Conservation (phyloP, 257 asterid genomes). For the Fraxinus cuspidata region DNA sequence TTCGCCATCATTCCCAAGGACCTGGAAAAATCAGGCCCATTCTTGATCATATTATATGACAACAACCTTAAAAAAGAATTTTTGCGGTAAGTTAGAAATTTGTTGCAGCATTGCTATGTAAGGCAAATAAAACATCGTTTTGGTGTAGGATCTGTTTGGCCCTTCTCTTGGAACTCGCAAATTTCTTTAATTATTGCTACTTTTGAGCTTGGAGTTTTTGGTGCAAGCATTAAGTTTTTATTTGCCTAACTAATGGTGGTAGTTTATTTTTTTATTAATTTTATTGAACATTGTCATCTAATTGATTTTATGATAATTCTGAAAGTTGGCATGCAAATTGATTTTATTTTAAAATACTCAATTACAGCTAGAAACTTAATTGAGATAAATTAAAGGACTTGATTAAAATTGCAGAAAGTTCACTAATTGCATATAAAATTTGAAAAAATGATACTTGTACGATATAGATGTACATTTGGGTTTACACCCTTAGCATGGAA, state of each 20-base stretch:
- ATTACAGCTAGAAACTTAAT: too few relatives aligned
- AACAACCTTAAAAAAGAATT: neutral
- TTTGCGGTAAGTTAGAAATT: neutral
- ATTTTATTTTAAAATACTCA: too few relatives aligned
- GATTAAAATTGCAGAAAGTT: too few relatives aligned
- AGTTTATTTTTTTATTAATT: too few relatives aligned
- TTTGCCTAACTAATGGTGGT: neutral
- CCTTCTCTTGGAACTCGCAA: neutral
- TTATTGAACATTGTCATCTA: neutral
- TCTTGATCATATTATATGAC: slow-evolving; percentile 28
- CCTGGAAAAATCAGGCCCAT: slow-evolving; percentile 27
- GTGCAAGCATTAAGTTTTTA: neutral
- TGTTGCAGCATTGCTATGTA: neutral
- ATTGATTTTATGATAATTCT: neutral
- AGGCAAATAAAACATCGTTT: neutral
- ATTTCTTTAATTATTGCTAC: neutral
- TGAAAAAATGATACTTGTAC: too few relatives aligned
- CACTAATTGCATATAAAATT: too few relatives aligned
- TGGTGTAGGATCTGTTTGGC: neutral
- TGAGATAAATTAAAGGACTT: too few relatives aligned
- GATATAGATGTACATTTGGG: too few relatives aligned
- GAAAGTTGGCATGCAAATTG: too few relatives aligned
- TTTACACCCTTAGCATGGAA: too few relatives aligned
- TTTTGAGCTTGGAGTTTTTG: neutral
- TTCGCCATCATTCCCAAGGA: slow-evolving; percentile 24